Evolutionary conservation across 2,329 filamentous ascomycete species (phyloP).

Genomic region (Cercospora citrullina): DNA sequence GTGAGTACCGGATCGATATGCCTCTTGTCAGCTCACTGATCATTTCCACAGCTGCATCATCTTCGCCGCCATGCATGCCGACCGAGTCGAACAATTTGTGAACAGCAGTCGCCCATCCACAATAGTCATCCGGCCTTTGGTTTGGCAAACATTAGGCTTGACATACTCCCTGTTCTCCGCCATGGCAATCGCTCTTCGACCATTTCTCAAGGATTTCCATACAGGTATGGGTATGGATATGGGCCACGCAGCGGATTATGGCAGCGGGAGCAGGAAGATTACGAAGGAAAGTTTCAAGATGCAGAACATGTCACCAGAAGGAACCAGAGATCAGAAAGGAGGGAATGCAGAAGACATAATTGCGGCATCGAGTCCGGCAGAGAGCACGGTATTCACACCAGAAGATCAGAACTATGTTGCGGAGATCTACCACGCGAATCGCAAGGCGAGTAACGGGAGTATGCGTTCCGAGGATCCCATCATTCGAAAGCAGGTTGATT

Average conservation of each 20-base stretch:
- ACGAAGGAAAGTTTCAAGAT: constrained; percentile 13
- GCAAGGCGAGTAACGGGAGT: constrained; percentile 17
- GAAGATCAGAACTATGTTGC: constrained; percentile 20
- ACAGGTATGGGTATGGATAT: constrained; percentile 24
- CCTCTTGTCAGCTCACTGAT: neutral
- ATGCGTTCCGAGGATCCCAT: constrained; percentile 20
- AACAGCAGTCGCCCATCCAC: constrained; percentile 4
- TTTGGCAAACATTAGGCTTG: constrained; percentile 20
- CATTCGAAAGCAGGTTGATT: constrained; percentile 21
- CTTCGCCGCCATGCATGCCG: constrained; percentile 3
- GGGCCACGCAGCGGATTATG: constrained; percentile 13
- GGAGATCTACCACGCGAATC: constrained; percentile 21
- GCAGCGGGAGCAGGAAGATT: constrained; percentile 8
- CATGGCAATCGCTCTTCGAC: constrained; percentile 21
- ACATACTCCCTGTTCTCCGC: constrained; percentile 20
- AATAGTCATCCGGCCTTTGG: constrained; percentile 14
- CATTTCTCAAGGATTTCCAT: constrained; percentile 24
- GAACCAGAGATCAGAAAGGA: constrained; percentile 3
- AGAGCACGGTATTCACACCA: constrained; percentile 9
- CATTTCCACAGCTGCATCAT: neutral
- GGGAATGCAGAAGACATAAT: neutral
- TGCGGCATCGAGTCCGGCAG: neutral
- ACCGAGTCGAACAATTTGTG: neutral
- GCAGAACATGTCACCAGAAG: constrained; percentile 13
- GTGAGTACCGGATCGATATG: neutral